phyloP scores from a whole-genome alignment of 805 yeast genomes.

The Millerozyma miso region DNA sequence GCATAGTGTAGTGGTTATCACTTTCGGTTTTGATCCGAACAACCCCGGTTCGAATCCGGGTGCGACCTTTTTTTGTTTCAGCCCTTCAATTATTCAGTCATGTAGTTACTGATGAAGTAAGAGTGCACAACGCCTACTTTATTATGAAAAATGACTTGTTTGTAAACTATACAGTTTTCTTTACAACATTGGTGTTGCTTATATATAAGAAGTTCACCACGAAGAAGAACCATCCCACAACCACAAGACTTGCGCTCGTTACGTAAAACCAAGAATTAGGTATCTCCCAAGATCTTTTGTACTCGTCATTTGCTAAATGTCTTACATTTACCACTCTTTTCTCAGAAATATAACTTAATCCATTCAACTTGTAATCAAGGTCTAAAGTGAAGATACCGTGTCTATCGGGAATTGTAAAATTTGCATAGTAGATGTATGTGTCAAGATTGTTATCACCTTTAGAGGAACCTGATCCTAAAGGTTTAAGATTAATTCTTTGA shows the following conservation, averaged over 20 bases:
- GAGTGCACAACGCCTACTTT: no score
- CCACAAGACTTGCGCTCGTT: conserved; percentile 64
- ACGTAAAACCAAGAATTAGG: conserved; percentile 91
- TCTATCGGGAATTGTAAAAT: conserved; percentile 83
- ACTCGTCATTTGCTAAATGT: conserved; percentile 94
- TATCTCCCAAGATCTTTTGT: conserved; percentile 87
- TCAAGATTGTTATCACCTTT: conserved; percentile 40
- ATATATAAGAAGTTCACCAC: conserved; percentile 58
- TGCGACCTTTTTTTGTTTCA: conserved; percentile 48
- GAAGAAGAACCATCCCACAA: conserved; percentile 72
- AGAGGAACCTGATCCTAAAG: conserved; percentile 35
- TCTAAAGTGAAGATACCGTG: conserved; percentile 93
- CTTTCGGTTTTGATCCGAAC: conserved; percentile 78
- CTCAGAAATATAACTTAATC: conserved; percentile 64
- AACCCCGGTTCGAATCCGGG: conserved; percentile 88
- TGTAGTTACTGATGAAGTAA: no score
- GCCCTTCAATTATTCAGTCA: no score
- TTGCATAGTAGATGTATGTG: conserved; percentile 42
- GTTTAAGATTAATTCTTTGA: conserved; percentile 66
- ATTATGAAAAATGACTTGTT: neutral
- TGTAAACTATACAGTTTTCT: conserved; percentile 20
- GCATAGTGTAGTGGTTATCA: conserved; percentile 81
- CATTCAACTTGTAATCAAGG: conserved; percentile 73
- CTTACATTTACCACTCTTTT: conserved; percentile 75
- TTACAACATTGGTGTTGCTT: conserved; percentile 21